Base-by-base conservation (phyloP, 1,139 yeast species). In the Suhomyces ambrosiae region DNA sequence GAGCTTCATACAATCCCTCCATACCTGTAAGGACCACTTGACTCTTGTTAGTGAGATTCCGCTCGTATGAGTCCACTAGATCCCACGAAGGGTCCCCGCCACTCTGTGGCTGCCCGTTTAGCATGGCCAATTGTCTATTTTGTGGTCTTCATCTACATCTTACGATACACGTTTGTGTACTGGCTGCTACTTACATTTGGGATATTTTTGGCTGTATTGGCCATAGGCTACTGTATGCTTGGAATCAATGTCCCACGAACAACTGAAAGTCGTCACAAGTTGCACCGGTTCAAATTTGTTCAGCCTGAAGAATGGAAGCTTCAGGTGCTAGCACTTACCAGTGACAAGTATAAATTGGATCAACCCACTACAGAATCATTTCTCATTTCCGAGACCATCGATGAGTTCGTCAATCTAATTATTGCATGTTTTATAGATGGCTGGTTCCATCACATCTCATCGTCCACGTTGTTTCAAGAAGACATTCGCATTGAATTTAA, bases 371-470 rank as follows among this genome's bases (percentile, higher is more conserved):
- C 75, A 33, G 71, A 75, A 19, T 76, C 82, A 15, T 71, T 75
- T 43, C 53, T 74, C 3, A 66, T 83, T 10, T 78, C 83, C 3
- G 74, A 71, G 32, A 70, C 79, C 0, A 38, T 85, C 2, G 77
- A 78, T 26, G 72, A 68, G 3, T 60, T 88, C 7, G 60, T 83
- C 2, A 68, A 70, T 24, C 58, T 76, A 17, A 65, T 87, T 1
- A 48, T 84, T 2, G 57, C 76, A 9, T 85, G 82, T 46, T 88
- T 85, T 55, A 71, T 89, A 2, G 56, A 63, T 29, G 56, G 77
- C 3, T 89, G 97, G 97, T 86, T 68, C 50, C 45, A 53, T 3
- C 61, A 63, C 11, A 70, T 84, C 6, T 74, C 86, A 0, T 40
- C 56, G 0, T 74, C 76, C 33, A 46, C 60, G 1, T 52, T 70